Evolutionary conservation across 2,329 filamentous ascomycete species (phyloP).

Genomic region (Fusarium anthophilum): DNA sequence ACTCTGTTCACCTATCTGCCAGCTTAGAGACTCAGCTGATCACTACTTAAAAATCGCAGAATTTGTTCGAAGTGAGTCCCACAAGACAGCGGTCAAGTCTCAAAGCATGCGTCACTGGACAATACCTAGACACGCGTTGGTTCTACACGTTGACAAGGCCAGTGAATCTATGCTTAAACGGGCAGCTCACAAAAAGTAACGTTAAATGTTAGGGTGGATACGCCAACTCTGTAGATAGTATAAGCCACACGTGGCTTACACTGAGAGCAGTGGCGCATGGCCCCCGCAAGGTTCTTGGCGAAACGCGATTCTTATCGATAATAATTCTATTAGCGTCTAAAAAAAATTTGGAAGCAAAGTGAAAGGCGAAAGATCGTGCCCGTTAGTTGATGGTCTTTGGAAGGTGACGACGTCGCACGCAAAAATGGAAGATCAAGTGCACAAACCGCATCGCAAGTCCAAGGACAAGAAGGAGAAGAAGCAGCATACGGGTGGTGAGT

Average conservation of each 20-base stretch:
- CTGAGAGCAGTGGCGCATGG: background rate
- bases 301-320: constrained; percentile 32
- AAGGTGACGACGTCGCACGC: constrained; percentile 43
- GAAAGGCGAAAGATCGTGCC: constrained; percentile 14
- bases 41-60: background rate
- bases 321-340: constrained; percentile 1
- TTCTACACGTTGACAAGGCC: constrained; percentile 3
- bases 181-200: constrained; percentile 20
- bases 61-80: background rate
- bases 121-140: constrained; percentile 2
- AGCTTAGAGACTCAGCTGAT: no score
- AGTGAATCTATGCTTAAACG: constrained; percentile 30
- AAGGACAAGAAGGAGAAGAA: constrained; percentile 85
- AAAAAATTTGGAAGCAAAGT: constrained; percentile 6
- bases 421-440: constrained; percentile 82
- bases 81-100: background rate
- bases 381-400: constrained; percentile 32
- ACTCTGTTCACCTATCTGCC: background rate
- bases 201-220: background rate
- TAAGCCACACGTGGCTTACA: constrained; percentile 12
- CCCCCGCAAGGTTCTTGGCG: background rate
- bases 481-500: constrained; percentile 46
- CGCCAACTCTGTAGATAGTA: background rate
- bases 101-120: constrained; percentile 13
- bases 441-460: constrained; percentile 84